Percentiles rank a stretch among this genome's conserved stretches.
These are phyloP conservation scores for Hirsutella thompsonii DNA, from an alignment of 2,329 filamentous ascomycete genomes.

Conservation along the genomic window DNA sequence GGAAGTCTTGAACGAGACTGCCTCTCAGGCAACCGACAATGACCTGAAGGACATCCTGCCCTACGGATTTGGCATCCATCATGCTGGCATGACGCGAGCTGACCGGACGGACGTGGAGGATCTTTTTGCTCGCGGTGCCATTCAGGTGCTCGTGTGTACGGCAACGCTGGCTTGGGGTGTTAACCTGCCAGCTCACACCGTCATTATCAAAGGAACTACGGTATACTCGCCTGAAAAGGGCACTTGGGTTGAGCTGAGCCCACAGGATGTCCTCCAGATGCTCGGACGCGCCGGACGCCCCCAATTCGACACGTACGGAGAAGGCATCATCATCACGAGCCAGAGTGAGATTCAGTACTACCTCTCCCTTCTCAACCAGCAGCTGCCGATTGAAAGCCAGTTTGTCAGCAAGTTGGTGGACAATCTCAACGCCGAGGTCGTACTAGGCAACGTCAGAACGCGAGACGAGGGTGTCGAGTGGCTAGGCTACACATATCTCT, in stretches of 20 bases:
- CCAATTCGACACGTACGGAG: slow-evolving; percentile 94
- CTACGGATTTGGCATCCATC: slow-evolving; percentile 96
- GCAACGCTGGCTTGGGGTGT: slow-evolving; percentile 99
- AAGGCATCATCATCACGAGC: slow-evolving; percentile 97
- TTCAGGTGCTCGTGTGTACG: slow-evolving; percentile 93
- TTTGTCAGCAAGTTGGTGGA: slow-evolving; percentile 87
- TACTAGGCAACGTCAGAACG: slow-evolving; percentile 81
- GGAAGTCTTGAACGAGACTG: slow-evolving; percentile 77
- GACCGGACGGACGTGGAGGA: slow-evolving; percentile 94
- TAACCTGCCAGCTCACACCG: slow-evolving; percentile 92
- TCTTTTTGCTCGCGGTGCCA: slow-evolving; percentile 78
- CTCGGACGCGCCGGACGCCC: slow-evolving; percentile 91
- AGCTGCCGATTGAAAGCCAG: slow-evolving; percentile 94
- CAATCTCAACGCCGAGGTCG: slow-evolving; percentile 92
- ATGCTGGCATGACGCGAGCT: slow-evolving; percentile 91
- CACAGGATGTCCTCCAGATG: slow-evolving; percentile 97
- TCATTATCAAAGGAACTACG: slow-evolving; percentile 97
- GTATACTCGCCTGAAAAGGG: slow-evolving; percentile 98
- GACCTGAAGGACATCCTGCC: slow-evolving; percentile 90
- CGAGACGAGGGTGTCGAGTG: slow-evolving; percentile 97
- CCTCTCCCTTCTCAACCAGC: slow-evolving; percentile 89
- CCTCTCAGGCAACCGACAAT: slow-evolving; percentile 67
- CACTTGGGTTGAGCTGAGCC: slow-evolving; percentile 95
- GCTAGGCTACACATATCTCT: slow-evolving; percentile 96
- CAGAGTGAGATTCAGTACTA: slow-evolving; percentile 96